A percentile compares a stretch with the other conserved stretches of the same genome.
phyloP scores from a whole-genome alignment of 2,329 filamentous ascomycete species.

The Calonectria pseudoreteaudii region DNA sequence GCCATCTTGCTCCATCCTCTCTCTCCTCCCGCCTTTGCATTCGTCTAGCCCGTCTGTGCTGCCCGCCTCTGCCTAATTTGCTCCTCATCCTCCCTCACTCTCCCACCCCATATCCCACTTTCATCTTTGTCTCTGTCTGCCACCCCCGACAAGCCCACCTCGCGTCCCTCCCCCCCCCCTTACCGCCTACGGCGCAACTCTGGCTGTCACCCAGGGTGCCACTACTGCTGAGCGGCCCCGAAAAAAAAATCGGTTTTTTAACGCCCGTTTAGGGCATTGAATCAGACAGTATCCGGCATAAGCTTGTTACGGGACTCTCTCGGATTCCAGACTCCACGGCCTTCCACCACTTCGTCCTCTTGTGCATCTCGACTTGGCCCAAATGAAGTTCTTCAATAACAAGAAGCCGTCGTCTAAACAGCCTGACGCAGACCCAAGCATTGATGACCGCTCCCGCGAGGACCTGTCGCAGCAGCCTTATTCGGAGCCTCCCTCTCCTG shows the following conservation, averaged over 20 bases:
- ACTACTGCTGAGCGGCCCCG: constrained; percentile 39
- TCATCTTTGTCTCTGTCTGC: constrained; percentile 2
- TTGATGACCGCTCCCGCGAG: constrained; percentile 52
- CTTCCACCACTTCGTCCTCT: constrained; percentile 11
- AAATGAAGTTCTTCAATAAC: constrained; percentile 66
- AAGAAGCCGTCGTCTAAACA: constrained; percentile 60
- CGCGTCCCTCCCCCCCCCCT: constrained; percentile 18
- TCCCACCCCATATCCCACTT: constrained; percentile 3
- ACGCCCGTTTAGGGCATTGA: constrained; percentile 50
- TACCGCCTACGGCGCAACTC: constrained; percentile 33
- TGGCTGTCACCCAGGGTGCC: constrained; percentile 30
- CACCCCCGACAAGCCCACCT: constrained; percentile 2
- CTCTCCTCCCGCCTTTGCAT: constrained; percentile 21
- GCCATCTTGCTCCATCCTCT: constrained; percentile 24
- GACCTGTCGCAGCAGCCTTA: constrained; percentile 51
- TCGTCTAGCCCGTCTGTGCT: constrained; percentile 13
- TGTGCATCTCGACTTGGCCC: constrained; percentile 35
- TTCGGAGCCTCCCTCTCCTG: constrained; percentile 52
- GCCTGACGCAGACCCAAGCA: constrained; percentile 48
- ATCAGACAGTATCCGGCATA: constrained; percentile 52
- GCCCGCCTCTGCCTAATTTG: constrained; percentile 15
- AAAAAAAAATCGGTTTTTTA: constrained; percentile 43
- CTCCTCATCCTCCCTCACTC: constrained; percentile 12
- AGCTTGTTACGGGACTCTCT: constrained; percentile 53
- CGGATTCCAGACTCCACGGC: constrained; percentile 35